Base-by-base conservation (phyloP, 768 basidiomycete genomes). In the Termitomyces sp. region DNA sequence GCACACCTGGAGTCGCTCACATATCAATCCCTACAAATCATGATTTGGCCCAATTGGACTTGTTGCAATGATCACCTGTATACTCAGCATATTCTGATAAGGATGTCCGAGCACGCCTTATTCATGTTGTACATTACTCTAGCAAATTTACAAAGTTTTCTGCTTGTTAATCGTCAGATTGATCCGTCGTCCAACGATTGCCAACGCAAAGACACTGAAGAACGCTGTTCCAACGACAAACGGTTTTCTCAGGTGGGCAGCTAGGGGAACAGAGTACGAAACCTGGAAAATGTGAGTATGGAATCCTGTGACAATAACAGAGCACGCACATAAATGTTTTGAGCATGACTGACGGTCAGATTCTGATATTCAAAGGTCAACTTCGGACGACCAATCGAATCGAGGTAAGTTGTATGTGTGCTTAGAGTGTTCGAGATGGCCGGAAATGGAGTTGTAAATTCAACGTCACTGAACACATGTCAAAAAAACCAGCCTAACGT, bases 211-310 rank as follows among this genome's bases (percentile, higher is more conserved):
- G 50, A 94, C 61, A 48, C 79, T 77, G 57, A 91, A 74, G 72
- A 90, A 85, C 1, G 87, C 92, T 17, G 79, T 77, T 9, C 88
- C 84, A 32, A 96, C 92, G 11, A 88, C 85, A 34, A 92, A 58
- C 1, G 93, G 92, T 74, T 98, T 98, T 74, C 87, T 89, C 62
- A 97, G 73, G 72, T 94, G 90, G n/a, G 93, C 88, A 46, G 81
- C 78, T 59, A 87, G 67, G 11, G 93, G 86, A 47, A 96, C 89
- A 66, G 83, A 87, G 81, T 98, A 98, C 42, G 89, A 86, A 61
- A 97, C 88, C 96, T 97, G 65, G 34, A 43, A 31, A 45, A 9
- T 5, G 25, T 57, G 20, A 58, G 31, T 51, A 51, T 58, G 52
- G 51, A 37, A 45, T 34, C 51, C 53, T 38, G 48, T 31, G 40